Base-by-base conservation (phyloP, 768 basidiomycete species). In the Trametes villosa region DNA sequence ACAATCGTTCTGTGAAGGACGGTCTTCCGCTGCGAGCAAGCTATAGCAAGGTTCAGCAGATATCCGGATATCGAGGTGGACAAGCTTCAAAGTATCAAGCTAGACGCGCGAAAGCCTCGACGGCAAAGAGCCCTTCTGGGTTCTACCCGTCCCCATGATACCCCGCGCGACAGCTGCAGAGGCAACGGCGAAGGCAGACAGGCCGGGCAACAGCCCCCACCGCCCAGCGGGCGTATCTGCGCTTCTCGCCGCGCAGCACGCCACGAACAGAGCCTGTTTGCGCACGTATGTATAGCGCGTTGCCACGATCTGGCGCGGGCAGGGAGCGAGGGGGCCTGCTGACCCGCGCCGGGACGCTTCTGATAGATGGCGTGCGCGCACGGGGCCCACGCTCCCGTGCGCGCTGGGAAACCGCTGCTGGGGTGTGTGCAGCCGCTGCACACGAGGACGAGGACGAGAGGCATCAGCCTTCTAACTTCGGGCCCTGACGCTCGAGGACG, bases 361-460 rank as follows among this genome's bases (percentile, higher is more conserved):
- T 52, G 50, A 52, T 52, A 52, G 50, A 52, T 40, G 24, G 50
- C 50, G 50, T 52, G 50, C n/a, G n/a, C n/a, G 50, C 36, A 52
- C 13, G 50, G 36, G 34, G 45, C 24, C 11, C 45, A 26, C 11
- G 45, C 9, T 2, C 45, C 24, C 45, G 13, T 27, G 44, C 44
- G 44, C 44, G 24, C 9, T 22, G n/a, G 45, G 45, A 5, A 4
- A 8, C 13, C 26, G 11, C 8, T 26, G 13, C 26, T 12, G 3
- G 12, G 26, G 45, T 27, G 26, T n/a, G n/a, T n/a, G n/a, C n/a
- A n/a, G n/a, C n/a, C n/a, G n/a, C n/a, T n/a, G n/a, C n/a, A n/a
- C n/a, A n/a, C n/a, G n/a, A n/a, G n/a, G n/a, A n/a, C n/a, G n/a
- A n/a, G n/a, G n/a, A n/a, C n/a, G n/a, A n/a, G n/a, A 12, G 9